A percentile compares a stretch with the other conserved stretches of the same genome.
Conservation (phyloP, 768 basidiomycete genomes). For the Amyloporia xantha region DNA sequence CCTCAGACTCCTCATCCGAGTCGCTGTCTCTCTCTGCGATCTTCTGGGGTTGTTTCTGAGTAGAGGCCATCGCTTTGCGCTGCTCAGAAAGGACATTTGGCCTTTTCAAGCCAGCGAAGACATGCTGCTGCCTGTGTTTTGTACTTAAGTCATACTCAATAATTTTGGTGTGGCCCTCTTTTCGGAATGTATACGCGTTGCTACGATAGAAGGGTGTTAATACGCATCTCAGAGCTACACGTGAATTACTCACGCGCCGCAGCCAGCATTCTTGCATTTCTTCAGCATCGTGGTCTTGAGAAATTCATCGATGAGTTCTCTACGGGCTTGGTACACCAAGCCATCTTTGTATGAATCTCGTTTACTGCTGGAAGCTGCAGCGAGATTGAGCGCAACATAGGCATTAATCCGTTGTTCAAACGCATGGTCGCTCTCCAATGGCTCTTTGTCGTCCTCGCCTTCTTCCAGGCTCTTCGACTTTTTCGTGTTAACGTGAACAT, state of each 20-base stretch:
- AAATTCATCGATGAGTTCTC: constrained; percentile 77
- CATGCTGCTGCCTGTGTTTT: constrained; percentile 66
- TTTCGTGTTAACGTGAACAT: constrained; percentile 42
- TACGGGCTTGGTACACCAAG: constrained; percentile 81
- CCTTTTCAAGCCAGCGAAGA: constrained; percentile 49
- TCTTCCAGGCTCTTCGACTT: constrained; percentile 33
- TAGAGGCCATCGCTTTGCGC: constrained; percentile 13
- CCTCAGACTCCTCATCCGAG: constrained; percentile 47
- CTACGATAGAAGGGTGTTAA: background rate
- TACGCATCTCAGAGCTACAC: background rate
- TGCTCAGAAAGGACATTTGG: constrained; percentile 68
- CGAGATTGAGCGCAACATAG: constrained; percentile 52
- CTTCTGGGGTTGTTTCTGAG: background rate
- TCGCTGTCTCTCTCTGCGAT: constrained; percentile 27
- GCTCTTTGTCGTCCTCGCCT: constrained; percentile 38
- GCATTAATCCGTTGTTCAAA: constrained; percentile 58
- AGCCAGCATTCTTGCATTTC: constrained; percentile 72
- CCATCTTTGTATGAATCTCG: constrained; percentile 88
- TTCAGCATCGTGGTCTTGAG: constrained; percentile 58
- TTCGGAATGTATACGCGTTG: constrained; percentile 85
- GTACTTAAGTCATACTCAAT: constrained; percentile 84
- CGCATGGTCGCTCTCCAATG: constrained; percentile 51
- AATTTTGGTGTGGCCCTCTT: constrained; percentile 90
- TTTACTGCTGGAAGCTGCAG: constrained; percentile 42
- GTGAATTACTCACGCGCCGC: constrained; percentile 56